phyloP scores from a whole-genome alignment of 1,139 yeast species.

The Magnusiomyces tetraspermus region DNA sequence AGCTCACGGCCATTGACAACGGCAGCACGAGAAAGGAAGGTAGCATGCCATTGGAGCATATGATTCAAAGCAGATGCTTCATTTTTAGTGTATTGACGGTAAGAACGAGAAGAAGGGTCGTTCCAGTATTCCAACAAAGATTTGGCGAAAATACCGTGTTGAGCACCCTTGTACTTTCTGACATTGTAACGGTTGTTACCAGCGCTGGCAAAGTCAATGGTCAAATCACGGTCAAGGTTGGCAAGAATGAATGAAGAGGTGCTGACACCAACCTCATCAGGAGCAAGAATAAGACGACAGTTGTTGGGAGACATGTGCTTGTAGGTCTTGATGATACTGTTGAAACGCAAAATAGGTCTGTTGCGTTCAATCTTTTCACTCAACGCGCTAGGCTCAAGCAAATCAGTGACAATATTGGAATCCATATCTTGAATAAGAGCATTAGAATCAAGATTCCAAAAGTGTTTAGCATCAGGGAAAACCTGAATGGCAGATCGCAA shows the following conservation, averaged over 20 bases:
- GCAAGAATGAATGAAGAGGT: conserved; percentile 61
- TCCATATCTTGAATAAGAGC: conserved; percentile 60
- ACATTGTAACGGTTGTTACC: conserved; percentile 3
- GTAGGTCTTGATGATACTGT: conserved; percentile 63
- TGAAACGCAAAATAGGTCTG: conserved; percentile 60
- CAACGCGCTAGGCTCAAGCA: conserved; percentile 44
- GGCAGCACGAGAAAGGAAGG: conserved; percentile 58
- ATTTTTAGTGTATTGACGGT: conserved; percentile 44
- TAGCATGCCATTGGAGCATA: conserved; percentile 89
- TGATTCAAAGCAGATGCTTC: conserved; percentile 69
- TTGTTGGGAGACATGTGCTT: conserved; percentile 45
- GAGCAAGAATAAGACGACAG: conserved; percentile 55
- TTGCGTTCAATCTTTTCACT: conserved; percentile 54
- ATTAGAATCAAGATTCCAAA: conserved; percentile 65
- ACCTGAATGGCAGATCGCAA: conserved; percentile 85
- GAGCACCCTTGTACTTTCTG: conserved; percentile 16
- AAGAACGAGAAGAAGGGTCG: conserved; percentile 58
- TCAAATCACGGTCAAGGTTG: conserved; percentile 39
- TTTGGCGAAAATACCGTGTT: conserved; percentile 38
- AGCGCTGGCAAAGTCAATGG: conserved; percentile 1
- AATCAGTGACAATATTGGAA: conserved; percentile 46
- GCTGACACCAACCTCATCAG: conserved; percentile 51
- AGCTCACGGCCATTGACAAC: conserved; percentile 47
- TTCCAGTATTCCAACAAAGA: conserved; percentile 68
- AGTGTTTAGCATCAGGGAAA: conserved; percentile 73